Conservation (phyloP, 2,329 filamentous ascomycete species). For the Pleurostoma richardsiae region DNA sequence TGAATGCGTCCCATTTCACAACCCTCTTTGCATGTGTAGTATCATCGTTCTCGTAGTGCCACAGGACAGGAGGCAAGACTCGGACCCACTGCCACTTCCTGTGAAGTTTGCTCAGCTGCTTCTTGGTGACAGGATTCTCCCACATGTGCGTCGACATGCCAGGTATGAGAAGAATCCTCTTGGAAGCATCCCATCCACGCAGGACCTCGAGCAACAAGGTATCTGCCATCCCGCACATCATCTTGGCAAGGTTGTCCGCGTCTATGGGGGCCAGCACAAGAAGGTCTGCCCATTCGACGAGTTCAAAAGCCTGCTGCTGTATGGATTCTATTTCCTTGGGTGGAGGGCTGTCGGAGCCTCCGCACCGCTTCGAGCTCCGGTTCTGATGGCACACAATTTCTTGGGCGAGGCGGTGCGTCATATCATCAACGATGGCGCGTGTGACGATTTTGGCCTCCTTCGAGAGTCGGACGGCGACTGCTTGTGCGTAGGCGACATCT, state of each 20-base stretch:
- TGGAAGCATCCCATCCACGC: conserved; percentile 80
- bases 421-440: conserved; percentile 60
- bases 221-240: conserved; percentile 79
- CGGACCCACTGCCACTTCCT: conserved; percentile 84
- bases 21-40: conserved; percentile 38
- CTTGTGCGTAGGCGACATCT: conserved; percentile 61
- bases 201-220: conserved; percentile 77
- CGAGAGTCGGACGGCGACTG: conserved; percentile 61
- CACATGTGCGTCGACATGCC: conserved; percentile 88
- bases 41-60: conserved; percentile 59
- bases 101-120: conserved; percentile 78
- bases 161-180: conserved; percentile 78
- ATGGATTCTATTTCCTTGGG: conserved; percentile 44
- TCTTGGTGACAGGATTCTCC: conserved; percentile 84
- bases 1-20: conserved; percentile 59
- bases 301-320: conserved; percentile 51
- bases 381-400: conserved; percentile 58
- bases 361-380: conserved; percentile 27
- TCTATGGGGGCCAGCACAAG: conserved; percentile 81
- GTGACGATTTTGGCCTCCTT: conserved; percentile 59
- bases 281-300: conserved; percentile 85
- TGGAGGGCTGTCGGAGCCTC: conserved; percentile 21
- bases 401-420: conserved; percentile 57
- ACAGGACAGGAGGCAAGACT: conserved; percentile 75
- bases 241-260: conserved; percentile 78